phyloP scores from a whole-genome alignment of 2,329 filamentous ascomycete genomes.

The Fusarium domesticum region DNA sequence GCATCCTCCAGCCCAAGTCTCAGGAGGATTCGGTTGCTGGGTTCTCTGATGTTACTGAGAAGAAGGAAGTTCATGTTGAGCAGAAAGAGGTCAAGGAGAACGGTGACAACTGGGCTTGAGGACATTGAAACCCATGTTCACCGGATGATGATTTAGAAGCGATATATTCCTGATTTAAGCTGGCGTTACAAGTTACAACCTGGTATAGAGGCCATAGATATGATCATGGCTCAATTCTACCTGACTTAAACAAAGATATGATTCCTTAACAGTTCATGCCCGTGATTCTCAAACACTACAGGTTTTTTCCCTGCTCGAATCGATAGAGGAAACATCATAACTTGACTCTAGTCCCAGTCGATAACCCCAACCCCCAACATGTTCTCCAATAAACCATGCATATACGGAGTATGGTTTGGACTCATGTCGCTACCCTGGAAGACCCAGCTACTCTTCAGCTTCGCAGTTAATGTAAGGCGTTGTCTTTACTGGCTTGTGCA shows the following conservation, averaged over 20 bases:
- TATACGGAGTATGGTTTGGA: no score
- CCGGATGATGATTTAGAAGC: neutral
- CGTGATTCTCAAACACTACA: neutral
- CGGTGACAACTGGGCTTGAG: constrained; percentile 11
- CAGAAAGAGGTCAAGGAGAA: constrained; percentile 22
- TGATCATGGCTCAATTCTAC: neutral
- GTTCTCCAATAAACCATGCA: neutral
- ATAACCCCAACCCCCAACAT: neutral
- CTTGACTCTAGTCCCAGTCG: neutral
- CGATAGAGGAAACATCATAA: no score
- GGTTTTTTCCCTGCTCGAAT: neutral
- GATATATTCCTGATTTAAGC: neutral
- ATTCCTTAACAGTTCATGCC: no score
- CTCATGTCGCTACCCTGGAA: neutral
- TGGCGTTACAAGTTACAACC: neutral
- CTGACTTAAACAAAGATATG: neutral
- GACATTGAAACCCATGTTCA: neutral
- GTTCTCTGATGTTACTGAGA: constrained; percentile 6
- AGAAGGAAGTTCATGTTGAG: constrained; percentile 13
- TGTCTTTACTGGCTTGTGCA: no score
- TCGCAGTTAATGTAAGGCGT: neutral
- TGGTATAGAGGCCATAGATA: neutral
- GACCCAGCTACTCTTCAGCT: neutral
- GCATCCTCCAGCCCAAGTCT: constrained; percentile 10
- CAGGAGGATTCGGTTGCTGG: constrained; percentile 1